Evolutionary conservation across 192 early-diverging fungal species (phyloP), one percentile per base, ranked within the genome.

Genomic region (Coemansia sp.): DNA sequence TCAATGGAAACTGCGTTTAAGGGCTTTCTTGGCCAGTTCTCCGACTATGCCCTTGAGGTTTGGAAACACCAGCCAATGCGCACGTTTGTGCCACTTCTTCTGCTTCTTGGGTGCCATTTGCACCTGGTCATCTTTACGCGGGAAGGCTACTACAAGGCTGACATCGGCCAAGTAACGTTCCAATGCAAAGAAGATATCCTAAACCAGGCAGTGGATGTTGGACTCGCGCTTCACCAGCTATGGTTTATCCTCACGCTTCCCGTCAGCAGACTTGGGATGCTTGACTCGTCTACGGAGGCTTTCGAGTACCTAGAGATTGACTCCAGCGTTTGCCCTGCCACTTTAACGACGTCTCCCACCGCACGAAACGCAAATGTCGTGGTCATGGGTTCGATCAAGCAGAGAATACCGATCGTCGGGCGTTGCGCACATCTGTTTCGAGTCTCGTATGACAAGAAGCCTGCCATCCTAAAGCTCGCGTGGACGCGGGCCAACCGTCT

Each of bases 121-220:
- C 19, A 38, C 8, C 29, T 67, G 2, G 19, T 55, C 15, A 22
- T 67, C 10, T 60, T 67, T 41, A 58, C 56, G 1, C 58, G 58
- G 15, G 14, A 4, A 6, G 48, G 48, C 4, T 52, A 32, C 8
- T 52, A 52, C 29, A 29, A 19, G n/a, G 22, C 40, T 3, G 17
- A 9, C 3, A 38, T 58, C n/a, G 56, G 56, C 2, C 22, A 35
- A 11, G 40, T 58, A 3, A 22, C 24, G 2, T 58, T 17, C 40
- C 8, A 29, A 9, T 1, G 8, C 24, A 18, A 21, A 4, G 17
- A 29, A 3, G 26, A 4, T 50, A 1, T n/a, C 1, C 7, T 6
- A 3, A 22, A 12, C 3, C 4, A 5, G 9, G 2, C 14, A 27
- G 2, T 2, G 5, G 12, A 3, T n/a, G 46, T 32, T 32, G 4